Base-by-base conservation (phyloP, 139 green algal genomes). In the Desmodesmus armatus region DNA sequence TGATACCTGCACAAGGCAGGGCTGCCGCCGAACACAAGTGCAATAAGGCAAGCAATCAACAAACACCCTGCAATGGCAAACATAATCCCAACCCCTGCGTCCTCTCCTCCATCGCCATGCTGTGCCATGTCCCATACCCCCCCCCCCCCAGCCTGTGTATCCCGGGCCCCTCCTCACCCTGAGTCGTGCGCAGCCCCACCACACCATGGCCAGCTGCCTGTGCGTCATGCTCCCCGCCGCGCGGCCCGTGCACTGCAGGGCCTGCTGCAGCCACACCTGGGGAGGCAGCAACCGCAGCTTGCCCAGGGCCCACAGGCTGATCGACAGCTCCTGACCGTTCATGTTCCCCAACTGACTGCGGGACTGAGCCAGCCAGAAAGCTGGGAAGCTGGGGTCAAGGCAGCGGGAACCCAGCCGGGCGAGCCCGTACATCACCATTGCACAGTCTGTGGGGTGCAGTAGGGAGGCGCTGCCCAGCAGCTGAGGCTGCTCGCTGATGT, bases 161-260 rank as follows among this genome's bases (percentile, higher is more conserved):
- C 13, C 67, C 49, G 49, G 31, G 23, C 37, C 71, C n/a, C 29
- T 5, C 49, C 78, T 66, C 33, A 78, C 81, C 63, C 89, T 80
- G 27, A 93, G 82, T 37, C 90, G 83, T 6, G 90, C 88, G 21
- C 91, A 82, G 17, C 69, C 82, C 86, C 88, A 93, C 71, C 92
- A 78, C 66, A 93, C 81, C 81, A 92, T 93, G 3, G 84, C 86
- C 49, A 91, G 60, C 78, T 92, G 85, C 9, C 78, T 76, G 41
- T 89, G 76, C 1, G 31, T 87, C 41, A 93, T 80, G 31, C 35
- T 39, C 4, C 51, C 29, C 23, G 39, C 65, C 41, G 60, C 43
- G 35, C 65, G 75, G 9, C 35, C 75, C 37, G 13, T 65, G 25
- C 29, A 44, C 5, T 27, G 37, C 40, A 72, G 4, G 49, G 27